Evolutionary conservation across 352 stramenopile species (phyloP).

Genomic region (Thraustochytrium aureum): DNA sequence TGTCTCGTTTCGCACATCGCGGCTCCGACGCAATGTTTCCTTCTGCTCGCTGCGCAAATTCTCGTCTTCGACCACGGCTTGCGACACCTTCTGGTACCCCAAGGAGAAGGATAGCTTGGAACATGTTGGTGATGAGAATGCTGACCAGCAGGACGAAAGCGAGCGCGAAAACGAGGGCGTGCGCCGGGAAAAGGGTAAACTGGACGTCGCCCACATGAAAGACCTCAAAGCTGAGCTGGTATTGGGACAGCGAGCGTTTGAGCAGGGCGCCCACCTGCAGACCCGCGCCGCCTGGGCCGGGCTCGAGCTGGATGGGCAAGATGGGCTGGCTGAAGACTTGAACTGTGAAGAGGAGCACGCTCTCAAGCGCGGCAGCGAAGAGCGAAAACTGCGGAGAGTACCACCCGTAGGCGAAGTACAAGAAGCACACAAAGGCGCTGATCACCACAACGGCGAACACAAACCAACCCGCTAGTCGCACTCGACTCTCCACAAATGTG

Average conservation of each 20-base stretch:
- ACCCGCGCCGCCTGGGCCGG: too few species aligned
- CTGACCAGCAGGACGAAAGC: constrained; percentile 8
- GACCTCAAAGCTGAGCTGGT: not conserved
- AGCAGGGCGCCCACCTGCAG: too few species aligned
- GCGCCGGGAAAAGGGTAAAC: not conserved
- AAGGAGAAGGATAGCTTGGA: constrained; percentile 48
- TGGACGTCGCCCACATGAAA: constrained; percentile 17
- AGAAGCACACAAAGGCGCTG: not conserved
- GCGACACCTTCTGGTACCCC: constrained; percentile 23
- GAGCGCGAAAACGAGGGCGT: constrained; percentile 30
- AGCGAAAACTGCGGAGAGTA: not conserved
- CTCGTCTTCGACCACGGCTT: constrained; percentile 39
- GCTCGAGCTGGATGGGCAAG: too few species aligned
- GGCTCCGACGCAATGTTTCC: constrained; percentile 7
- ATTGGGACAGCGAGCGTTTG: too few species aligned
- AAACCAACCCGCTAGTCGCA: constrained; percentile 14
- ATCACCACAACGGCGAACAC: constrained; percentile 24
- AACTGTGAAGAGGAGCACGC: not conserved
- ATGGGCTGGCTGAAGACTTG: not conserved
- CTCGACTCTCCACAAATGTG: constrained; percentile 29
- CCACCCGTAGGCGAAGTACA: constrained; percentile 22
- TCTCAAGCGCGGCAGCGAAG: not conserved
- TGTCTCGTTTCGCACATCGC: not conserved
- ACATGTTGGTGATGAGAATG: constrained; percentile 43
- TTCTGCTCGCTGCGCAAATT: constrained; percentile 29